A percentile compares a stretch with the other conserved stretches of the same genome.
Evolutionary conservation across 2,329 filamentous ascomycete genomes (phyloP).

Genomic region (Cladophialophora bantiana): DNA sequence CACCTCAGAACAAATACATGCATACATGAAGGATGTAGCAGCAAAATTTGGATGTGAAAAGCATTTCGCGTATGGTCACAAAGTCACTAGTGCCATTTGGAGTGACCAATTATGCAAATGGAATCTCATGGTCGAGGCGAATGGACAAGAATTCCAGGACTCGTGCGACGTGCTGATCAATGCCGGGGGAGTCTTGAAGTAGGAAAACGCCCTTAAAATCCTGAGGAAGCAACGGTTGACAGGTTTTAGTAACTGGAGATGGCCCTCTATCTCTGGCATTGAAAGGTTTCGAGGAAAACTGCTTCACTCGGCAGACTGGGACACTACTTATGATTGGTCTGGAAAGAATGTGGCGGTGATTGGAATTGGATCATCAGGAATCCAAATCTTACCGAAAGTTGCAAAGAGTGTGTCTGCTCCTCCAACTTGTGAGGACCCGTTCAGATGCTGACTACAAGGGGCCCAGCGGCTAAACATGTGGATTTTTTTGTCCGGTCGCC

Average conservation of each 20-base stretch:
- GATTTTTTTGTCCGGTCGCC: too few relatives aligned
- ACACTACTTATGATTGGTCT: conserved; percentile 37
- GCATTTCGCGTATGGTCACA: too few relatives aligned
- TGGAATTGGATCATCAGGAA: conserved; percentile 46
- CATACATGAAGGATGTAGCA: conserved; percentile 32
- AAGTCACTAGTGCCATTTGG: too few relatives aligned
- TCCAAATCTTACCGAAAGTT: conserved; percentile 44
- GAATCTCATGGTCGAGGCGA: too few relatives aligned
- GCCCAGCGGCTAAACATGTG: too few relatives aligned
- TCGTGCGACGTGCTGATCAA: conserved; percentile 37
- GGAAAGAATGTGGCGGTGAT: conserved; percentile 44
- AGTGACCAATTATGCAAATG: too few relatives aligned
- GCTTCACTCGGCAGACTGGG: conserved; percentile 42
- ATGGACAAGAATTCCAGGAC: not conserved
- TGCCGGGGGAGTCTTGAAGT: conserved; percentile 32
- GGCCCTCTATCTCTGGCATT: conserved; percentile 18
- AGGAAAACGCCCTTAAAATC: conserved; percentile 14
- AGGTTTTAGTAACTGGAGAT: too few relatives aligned
- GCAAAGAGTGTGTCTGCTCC: too few relatives aligned
- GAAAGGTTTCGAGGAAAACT: conserved; percentile 41
- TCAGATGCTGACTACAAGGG: too few relatives aligned
- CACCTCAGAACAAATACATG: conserved; percentile 29
- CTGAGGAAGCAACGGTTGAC: not conserved
- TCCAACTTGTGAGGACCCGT: too few relatives aligned
- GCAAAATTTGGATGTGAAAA: too few relatives aligned